Base-by-base conservation (phyloP, 805 yeast species). In the Huiozyma sinensis region DNA sequence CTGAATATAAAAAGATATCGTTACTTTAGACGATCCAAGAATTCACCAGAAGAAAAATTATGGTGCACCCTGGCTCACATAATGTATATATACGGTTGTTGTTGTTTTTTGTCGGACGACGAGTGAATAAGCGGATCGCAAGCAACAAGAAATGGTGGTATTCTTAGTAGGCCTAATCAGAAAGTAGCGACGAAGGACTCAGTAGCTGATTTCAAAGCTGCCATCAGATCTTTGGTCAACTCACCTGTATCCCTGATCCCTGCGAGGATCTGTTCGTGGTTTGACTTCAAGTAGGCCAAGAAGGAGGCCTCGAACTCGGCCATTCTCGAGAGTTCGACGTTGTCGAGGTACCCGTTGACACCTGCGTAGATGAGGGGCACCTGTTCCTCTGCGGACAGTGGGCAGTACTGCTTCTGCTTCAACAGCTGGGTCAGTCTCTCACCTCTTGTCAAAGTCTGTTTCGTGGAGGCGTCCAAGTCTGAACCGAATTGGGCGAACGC, bases 401-500 rank as follows among this genome's bases (percentile, higher is more conserved):
- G 99, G 63, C 83, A 64, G 80, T 81, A 87, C 80, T 92, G 99
- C 72, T 81, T 84, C 80, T 92, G 99, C 77, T 90, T 89, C 72
- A 92, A 82, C 72, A 92, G 77, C 78, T 89, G 97, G 63, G 98
- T 92, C 68, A 92, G 84, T 80, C 99, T 90, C 83, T 92, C 98
- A 88, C 99, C 99, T 84, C 99, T 89, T 65, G 77, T 76, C 71
- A 92, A 82, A 66, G 98, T 92, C 78, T 88, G 97, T 79, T 90
- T 92, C 73, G 99, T 92, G 50, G 97, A 88, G 62, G 99, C 97
- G 75, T 92, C 99, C 72, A 92, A 81, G 76, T 92, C 99, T 61
- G 99, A 92, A 83, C 99, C 99, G 81, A 92, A 92, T 81, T 92
- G 99, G 65, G 99, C 98, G 73, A 92, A 92, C 65, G 99, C 98